Evolutionary conservation across 202 grass and related monocot genomes (phyloP), one percentile per base, ranked within the genome.

Genomic region (Brachypodium distachyon): DNA sequence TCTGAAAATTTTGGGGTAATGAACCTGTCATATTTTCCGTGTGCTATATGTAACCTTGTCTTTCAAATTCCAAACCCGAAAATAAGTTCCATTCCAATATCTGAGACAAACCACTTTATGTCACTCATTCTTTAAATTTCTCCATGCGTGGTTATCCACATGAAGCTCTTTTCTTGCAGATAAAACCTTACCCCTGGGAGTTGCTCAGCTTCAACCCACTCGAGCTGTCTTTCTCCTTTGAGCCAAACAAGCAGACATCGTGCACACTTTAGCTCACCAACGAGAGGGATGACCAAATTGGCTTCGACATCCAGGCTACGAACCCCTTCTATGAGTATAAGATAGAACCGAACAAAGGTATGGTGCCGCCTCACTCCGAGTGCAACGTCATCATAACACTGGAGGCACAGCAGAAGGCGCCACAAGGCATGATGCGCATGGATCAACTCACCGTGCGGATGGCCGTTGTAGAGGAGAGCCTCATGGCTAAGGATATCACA

Each of bases 341-440:
- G 11, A 18, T 3, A 60, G 5, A 33, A 0, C 56, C 56, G 9
- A 2, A 60, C 2, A n/a, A 0, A 60, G 13, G 2, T 0, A 33
- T 60, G 7, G 56, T 60, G 28, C 28, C 6, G 0, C 56, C 56
- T 33, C 1, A 2, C 7, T 60, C 56, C 5, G 33, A 29, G 16
- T 19, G 25, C 43, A 19, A n/a, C 28, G 36, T 41, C 43, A 26
- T 41, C 65, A 78, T 89, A 77, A 89, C 82, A 43, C 78, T 85
- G 87, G 77, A 85, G 68, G 64, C 87, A 43, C 87, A 85, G 51
- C 55, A 55, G 37, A 77, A 78, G 71, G 48, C 77, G 26, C 87
- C 87, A 19, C 56, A 71, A 6, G 85, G 79, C 52, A 83, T 88
- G 72, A 80, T 83, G 51, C 83, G 80, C 75, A 79, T 75, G 67